These are phyloP conservation scores for Fragaria ananassa DNA, from an alignment of 306 rosid genomes.

Conservation along the genomic window DNA sequence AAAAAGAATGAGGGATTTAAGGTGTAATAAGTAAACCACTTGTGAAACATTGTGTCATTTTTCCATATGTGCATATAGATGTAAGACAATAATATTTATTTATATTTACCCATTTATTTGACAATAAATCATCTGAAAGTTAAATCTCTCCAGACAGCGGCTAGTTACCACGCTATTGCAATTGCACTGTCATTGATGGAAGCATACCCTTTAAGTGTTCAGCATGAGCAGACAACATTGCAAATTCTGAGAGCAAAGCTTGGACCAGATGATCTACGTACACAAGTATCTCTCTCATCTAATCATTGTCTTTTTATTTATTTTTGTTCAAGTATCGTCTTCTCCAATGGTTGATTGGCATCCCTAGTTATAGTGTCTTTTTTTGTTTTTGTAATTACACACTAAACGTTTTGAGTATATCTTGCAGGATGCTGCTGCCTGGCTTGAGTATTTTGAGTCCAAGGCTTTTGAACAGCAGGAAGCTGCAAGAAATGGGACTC, in stretches of 20 bases:
- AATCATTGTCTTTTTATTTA: neutral
- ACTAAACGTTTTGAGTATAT: slow-evolving; percentile 26
- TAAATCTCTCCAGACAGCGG: slow-evolving; percentile 77
- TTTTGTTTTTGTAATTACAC: neutral
- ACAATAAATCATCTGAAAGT: slow-evolving; percentile 17
- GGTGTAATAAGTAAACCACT: neutral
- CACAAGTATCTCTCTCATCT: slow-evolving; percentile 61
- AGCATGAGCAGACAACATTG: slow-evolving; percentile 97
- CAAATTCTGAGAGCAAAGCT: slow-evolving; percentile 92
- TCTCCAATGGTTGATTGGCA: neutral
- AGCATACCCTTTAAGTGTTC: slow-evolving; percentile 96
- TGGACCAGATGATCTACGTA: slow-evolving; percentile 95
- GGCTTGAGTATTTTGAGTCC: slow-evolving; percentile 99
- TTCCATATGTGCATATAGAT: neutral
- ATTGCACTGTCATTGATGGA: slow-evolving; percentile 98
- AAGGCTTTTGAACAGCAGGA: slow-evolving; percentile 99
- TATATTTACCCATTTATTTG: neutral
- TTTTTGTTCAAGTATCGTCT: neutral
- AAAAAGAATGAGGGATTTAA: neutral
- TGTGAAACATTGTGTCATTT: neutral
- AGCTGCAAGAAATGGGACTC: slow-evolving; percentile 95
- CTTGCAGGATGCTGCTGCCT: slow-evolving; percentile 95
- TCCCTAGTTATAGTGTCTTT: neutral
- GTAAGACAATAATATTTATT: neutral
- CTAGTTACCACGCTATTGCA: slow-evolving; percentile 98